Conservation (phyloP, 495 filamentous ascomycete genomes). For the Penicillium mononematosum region DNA sequence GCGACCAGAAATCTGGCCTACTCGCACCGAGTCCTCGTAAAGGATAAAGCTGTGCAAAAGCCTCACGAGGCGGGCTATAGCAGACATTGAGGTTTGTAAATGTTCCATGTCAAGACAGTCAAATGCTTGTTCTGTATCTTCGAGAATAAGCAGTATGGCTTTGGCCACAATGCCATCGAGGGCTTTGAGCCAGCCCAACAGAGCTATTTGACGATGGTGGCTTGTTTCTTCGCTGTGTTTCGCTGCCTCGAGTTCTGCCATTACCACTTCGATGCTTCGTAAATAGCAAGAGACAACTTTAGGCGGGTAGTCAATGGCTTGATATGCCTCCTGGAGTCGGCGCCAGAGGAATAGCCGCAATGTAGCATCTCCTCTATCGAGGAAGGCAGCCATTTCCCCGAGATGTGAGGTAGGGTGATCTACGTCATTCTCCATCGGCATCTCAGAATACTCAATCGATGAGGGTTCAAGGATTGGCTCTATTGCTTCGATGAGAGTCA, state of each 20-base stretch:
- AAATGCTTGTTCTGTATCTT: constrained; percentile 64
- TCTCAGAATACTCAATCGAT: constrained; percentile 46
- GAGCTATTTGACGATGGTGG: constrained; percentile 61
- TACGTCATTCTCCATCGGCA: constrained; percentile 16
- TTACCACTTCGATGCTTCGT: constrained; percentile 76
- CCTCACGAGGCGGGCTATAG: constrained; percentile 63
- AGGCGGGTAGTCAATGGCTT: constrained; percentile 73
- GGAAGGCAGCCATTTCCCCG: constrained; percentile 76
- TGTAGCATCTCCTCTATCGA: constrained; percentile 75
- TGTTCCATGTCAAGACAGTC: constrained; percentile 82
- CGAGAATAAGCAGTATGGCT: constrained; percentile 61
- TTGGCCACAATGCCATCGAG: constrained; percentile 73
- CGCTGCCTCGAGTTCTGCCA: constrained; percentile 65
- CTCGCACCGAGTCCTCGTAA: constrained; percentile 76
- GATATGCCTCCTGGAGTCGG: constrained; percentile 82
- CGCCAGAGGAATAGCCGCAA: constrained; percentile 85
- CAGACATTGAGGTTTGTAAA: constrained; percentile 64
- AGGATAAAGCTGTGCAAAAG: constrained; percentile 75
- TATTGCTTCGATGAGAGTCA: constrained; percentile 81
- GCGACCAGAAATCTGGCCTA: constrained; percentile 58
- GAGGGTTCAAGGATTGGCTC: constrained; percentile 86
- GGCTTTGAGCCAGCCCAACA: constrained; percentile 73
- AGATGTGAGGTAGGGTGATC: constrained; percentile 38
- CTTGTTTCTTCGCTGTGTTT: constrained; percentile 58
- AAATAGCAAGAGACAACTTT: constrained; percentile 86